Percentiles rank a stretch among this genome's conserved stretches.
phyloP scores from a whole-genome alignment of 345 rosid genomes.

The Anastatica hierochuntica region DNA sequence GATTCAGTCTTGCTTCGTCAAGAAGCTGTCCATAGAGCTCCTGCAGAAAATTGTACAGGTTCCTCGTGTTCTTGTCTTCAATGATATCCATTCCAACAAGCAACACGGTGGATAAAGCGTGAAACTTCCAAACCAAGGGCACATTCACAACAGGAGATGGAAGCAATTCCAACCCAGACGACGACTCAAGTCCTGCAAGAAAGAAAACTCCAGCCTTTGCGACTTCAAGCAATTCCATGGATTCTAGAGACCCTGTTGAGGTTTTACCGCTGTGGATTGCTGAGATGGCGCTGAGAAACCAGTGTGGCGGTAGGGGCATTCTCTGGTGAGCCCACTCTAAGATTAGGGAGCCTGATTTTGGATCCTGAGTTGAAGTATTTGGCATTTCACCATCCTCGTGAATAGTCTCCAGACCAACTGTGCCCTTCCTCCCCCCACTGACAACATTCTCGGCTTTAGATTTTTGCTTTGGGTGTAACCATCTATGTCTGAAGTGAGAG shows the following conservation, averaged over 20 bases:
- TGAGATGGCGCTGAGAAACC: slow-evolving; percentile 87
- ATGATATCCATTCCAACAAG: slow-evolving; percentile 67
- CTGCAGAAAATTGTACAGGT: slow-evolving; percentile 58
- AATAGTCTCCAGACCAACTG: slow-evolving; percentile 51
- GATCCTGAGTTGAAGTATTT: slow-evolving; percentile 28
- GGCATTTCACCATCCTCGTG: slow-evolving; percentile 55
- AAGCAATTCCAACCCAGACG: slow-evolving; percentile 31
- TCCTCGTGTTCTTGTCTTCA: slow-evolving; percentile 58
- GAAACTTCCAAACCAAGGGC: slow-evolving; percentile 78
- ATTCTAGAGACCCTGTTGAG: slow-evolving; percentile 24
- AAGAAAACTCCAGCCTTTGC: slow-evolving; percentile 76
- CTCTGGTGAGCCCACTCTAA: slow-evolving; percentile 82
- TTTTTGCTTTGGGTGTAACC: slow-evolving; percentile 58
- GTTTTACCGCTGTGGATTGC: slow-evolving; percentile 30
- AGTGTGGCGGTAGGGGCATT: slow-evolving; percentile 73
- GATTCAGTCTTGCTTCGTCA: slow-evolving; percentile 32
- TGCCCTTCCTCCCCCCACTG: slow-evolving; percentile 24
- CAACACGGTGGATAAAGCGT: slow-evolving; percentile 59
- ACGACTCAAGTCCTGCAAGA: slow-evolving; percentile 65
- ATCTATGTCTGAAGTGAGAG: slow-evolving; percentile 61
- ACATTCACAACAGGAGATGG: slow-evolving; percentile 44
- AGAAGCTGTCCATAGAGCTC: slow-evolving; percentile 57
- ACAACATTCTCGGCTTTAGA: slow-evolving; percentile 26
- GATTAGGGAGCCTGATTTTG: slow-evolving; percentile 22
- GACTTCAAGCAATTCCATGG: slow-evolving; percentile 35